Conservation (phyloP, 768 basidiomycete species). For the Rhizopogon rudus region DNA sequence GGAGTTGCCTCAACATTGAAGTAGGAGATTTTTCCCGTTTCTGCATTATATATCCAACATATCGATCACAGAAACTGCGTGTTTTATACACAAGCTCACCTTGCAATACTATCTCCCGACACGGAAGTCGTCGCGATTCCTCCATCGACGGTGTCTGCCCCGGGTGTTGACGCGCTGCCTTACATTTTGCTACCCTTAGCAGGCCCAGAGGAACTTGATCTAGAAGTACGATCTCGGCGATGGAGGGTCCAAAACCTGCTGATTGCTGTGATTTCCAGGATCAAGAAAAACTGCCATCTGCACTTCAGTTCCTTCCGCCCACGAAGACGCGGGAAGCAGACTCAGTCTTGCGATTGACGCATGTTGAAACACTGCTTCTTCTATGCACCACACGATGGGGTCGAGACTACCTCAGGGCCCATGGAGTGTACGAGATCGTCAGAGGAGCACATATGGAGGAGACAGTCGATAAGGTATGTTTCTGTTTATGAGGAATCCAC, state of each 20-base stretch:
- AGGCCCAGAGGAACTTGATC: slow-evolving; percentile 91
- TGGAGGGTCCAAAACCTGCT: not conserved
- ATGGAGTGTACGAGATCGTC: slow-evolving; percentile 87
- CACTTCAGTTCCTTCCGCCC: slow-evolving; percentile 83
- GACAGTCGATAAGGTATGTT: slow-evolving; percentile 65
- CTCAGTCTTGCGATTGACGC: slow-evolving; percentile 66
- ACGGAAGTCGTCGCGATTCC: slow-evolving; percentile 48
- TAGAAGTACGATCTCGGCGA: slow-evolving; percentile 53
- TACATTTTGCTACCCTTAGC: slow-evolving; percentile 87
- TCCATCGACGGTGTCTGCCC: slow-evolving; percentile 51
- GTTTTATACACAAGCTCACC: slow-evolving; percentile 65
- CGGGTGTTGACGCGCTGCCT: slow-evolving; percentile 82
- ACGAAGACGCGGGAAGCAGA: slow-evolving; percentile 85
- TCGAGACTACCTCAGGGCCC: slow-evolving; percentile 68
- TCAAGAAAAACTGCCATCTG: slow-evolving; percentile 79
- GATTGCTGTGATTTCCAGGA: slow-evolving; percentile 45
- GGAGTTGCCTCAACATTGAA: slow-evolving; percentile 88
- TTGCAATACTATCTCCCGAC: slow-evolving; percentile 67
- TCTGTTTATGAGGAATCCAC: not conserved
- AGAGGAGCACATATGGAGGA: slow-evolving; percentile 76
- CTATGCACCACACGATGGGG: slow-evolving; percentile 89
- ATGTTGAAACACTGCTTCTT: slow-evolving; percentile 86
- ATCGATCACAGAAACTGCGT: slow-evolving; percentile 61
- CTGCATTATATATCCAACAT: slow-evolving; percentile 7
- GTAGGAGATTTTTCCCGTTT: slow-evolving; percentile 33